A percentile compares a stretch with the other conserved stretches of the same genome.
phyloP scores from a whole-genome alignment of 2,329 filamentous ascomycete species.

The Trichophyton schoenleinii region DNA sequence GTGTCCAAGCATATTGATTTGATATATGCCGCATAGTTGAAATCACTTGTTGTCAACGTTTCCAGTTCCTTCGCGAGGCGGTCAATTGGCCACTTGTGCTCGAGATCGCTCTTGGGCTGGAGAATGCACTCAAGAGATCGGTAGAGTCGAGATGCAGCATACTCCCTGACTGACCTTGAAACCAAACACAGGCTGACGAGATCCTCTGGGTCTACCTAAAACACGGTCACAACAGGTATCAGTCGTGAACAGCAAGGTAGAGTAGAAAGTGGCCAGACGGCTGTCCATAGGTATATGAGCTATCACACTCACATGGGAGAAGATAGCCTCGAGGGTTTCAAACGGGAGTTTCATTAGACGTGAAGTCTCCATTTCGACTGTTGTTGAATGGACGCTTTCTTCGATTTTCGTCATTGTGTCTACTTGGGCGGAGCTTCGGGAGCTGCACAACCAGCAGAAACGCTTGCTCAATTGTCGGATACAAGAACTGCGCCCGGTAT shows the following conservation, averaged over 20 bases:
- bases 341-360: constrained; percentile 19
- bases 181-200: constrained; percentile 42
- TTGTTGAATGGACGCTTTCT: background rate
- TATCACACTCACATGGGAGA: constrained; percentile 25
- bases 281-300: constrained; percentile 30
- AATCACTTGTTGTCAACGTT: constrained; percentile 51
- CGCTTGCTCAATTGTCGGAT: background rate
- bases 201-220: constrained; percentile 13
- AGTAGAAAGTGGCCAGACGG: constrained; percentile 9
- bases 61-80: constrained; percentile 47
- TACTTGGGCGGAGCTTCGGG: background rate
- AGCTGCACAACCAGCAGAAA: background rate
- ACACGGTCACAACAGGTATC: background rate
- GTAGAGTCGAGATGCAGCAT: constrained; percentile 48
- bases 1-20: constrained; percentile 46
- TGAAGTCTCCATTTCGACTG: background rate
- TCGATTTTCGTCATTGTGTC: background rate
- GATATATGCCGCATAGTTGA: constrained; percentile 49
- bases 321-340: constrained; percentile 22
- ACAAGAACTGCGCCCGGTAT: background rate
- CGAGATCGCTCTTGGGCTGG: constrained; percentile 29
- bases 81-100: constrained; percentile 46
- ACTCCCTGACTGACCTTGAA: constrained; percentile 44
- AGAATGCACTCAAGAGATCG: constrained; percentile 49
- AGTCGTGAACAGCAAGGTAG: background rate